Base-by-base conservation (phyloP, 768 basidiomycete genomes). In the Phlebiopsis flavidoalba region DNA sequence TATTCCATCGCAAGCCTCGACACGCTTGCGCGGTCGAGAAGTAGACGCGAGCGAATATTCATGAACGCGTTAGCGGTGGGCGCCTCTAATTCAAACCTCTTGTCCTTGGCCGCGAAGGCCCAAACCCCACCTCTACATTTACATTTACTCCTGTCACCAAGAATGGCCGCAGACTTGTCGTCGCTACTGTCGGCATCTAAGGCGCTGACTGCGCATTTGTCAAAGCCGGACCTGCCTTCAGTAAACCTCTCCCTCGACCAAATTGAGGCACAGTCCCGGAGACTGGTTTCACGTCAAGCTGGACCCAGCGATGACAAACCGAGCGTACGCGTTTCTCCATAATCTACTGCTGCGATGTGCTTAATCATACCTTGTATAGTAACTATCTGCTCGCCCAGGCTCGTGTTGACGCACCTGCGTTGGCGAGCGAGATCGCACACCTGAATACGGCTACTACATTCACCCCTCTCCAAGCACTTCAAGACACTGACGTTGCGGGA, bases 341-440 rank as follows among this genome's bases (percentile, higher is more conserved):
- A 3, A 17, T 33, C 52, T 49, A 8, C 14, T 62, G 53, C 14
- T 62, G 19, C 1, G n/a, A 37, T 17, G n/a, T n/a, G 17, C 58
- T 59, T 3, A 53, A 31, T 43, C 35, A 11, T 15, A 19, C 50
- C 2, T 35, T 14, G 7, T 40, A 10, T 46, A 94, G 93, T 8
- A 93, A 92, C 70, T 97, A 95, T 72, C 80, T 99, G 0, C 85
- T 99, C 26, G 95, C 96, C 1, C 92, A 94, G 65, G 94, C 93
- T 0, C 91, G 93, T 61, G 89, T 99, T 63, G 95, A 99, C 74
- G 91, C 91, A 1, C 86, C 94, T n/a, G 87, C 91, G 0, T 79
- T 98, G 14, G 85, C 87, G 8, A 84, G 80, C 65, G 90, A 90
- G 0, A 94, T 98, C 60, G 89, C 91, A 4, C 85, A 90, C 63